A percentile compares a stretch with the other conserved stretches of the same genome.
phyloP scores from a whole-genome alignment of 169 alveolate genomes.

The Eimeria necatrix region DNA sequence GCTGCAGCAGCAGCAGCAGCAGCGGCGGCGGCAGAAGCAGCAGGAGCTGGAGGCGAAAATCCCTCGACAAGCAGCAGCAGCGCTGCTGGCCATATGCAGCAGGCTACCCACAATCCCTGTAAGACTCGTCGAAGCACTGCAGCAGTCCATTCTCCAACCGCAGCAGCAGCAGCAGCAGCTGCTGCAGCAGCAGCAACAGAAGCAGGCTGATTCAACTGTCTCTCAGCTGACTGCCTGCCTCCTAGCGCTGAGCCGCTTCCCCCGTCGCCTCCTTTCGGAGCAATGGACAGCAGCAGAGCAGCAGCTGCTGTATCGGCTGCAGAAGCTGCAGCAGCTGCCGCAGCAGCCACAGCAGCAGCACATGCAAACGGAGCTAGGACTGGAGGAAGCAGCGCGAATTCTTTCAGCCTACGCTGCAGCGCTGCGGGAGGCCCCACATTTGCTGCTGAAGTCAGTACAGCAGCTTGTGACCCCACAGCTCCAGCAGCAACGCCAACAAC shows the following conservation, averaged over 20 bases:
- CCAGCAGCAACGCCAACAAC: constrained; percentile 12
- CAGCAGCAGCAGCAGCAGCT: constrained; percentile 23
- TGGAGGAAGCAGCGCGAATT: constrained; percentile 5
- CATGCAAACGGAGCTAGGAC: background rate
- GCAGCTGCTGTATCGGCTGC: constrained; percentile 26
- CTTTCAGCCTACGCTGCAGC: constrained; percentile 51
- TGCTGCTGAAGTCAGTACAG: background rate
- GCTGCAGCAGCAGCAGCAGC: background rate
- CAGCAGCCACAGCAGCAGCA: constrained; percentile 1
- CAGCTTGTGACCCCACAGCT: constrained; percentile 17
- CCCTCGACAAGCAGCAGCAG: constrained; percentile 38
- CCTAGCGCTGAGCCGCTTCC: constrained; percentile 30
- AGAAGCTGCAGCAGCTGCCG: background rate
- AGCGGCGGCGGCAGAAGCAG: background rate
- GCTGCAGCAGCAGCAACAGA: background rate
- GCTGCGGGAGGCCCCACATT: constrained; percentile 1
- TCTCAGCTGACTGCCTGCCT: constrained; percentile 31
- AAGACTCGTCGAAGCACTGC: constrained; percentile 26
- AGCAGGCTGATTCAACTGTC: constrained; percentile 6
- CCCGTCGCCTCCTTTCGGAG: background rate
- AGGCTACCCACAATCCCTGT: constrained; percentile 49
- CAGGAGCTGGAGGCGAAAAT: background rate
- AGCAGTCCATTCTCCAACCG: background rate
- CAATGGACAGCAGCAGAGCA: constrained; percentile 22
- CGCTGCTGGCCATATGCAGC: constrained; percentile 7